Base-by-base conservation (phyloP, 768 basidiomycete species). In the Dioszegia crocea region DNA sequence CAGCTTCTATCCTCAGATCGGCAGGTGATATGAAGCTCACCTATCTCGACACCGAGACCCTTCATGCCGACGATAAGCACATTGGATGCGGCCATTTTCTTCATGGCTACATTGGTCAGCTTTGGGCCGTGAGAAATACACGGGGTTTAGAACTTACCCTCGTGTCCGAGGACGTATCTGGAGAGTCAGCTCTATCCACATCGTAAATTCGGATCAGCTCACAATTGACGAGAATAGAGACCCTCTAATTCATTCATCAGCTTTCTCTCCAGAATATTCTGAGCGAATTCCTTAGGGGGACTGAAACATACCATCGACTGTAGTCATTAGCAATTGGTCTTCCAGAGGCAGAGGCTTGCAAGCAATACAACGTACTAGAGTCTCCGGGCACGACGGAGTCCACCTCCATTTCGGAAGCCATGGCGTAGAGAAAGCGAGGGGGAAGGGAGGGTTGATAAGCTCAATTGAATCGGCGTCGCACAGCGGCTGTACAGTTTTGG, bases 11-110 rank as follows among this genome's bases (percentile, higher is more conserved):
- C 36, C 27, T 3, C 23, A 12, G 36, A 8, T 26, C 31, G 36
- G 48, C 8, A 5, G 10, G 16, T 24, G 11, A 21, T 9, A 14
- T 43, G 2, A 21, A 39, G 14, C 79, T 60, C 79, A 86, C 93
- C 94, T 70, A 98, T 96, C 79, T 99, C 96, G 58, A 89, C 89
- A 44, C 96, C 94, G 58, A 99, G 79, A 54, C 96, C 96, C 58
- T 88, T 86, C 73, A 91, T 78, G 10, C 96, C 96, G 45, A 96
- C 86, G 63, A 99, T 85, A 62, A 99, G 84, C 40, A 98, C 88
- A 73, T 96, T 96, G 36, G 93, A 97, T 16, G 84, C 81, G 6
- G 96, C 94, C 96, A 99, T 98, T 73, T 86, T 87, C 82, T 96
- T 96, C 96, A 98, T 98, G 44, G 94, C 94, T 97, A 30, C n/a